phyloP scores from a whole-genome alignment of 2,329 filamentous ascomycete species.

The Fusarium verticillioides region DNA sequence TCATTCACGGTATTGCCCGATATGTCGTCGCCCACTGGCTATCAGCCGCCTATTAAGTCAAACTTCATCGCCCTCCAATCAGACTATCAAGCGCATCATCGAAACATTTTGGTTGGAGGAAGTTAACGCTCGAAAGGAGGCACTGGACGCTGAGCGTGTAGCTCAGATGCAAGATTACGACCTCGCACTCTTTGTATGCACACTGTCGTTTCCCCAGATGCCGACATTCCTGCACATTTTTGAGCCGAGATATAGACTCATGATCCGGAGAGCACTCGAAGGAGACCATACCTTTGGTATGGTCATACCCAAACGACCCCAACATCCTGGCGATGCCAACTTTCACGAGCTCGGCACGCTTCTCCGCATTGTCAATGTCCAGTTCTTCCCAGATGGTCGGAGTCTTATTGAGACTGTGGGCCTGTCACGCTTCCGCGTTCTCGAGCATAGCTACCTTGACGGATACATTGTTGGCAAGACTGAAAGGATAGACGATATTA shows the following conservation, averaged over 20 bases:
- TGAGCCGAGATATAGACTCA: conserved; percentile 89
- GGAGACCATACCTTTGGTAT: conserved; percentile 84
- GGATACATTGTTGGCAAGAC: conserved; percentile 82
- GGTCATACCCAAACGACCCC: conserved; percentile 74
- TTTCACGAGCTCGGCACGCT: conserved; percentile 84
- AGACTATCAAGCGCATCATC: conserved; percentile 70
- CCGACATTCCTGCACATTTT: conserved; percentile 92
- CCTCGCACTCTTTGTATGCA: conserved; percentile 83
- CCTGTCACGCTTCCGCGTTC: conserved; percentile 79
- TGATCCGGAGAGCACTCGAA: conserved; percentile 83
- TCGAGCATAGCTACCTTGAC: conserved; percentile 72
- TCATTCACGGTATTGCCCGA: conserved; percentile 81
- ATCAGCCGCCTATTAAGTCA: conserved; percentile 58
- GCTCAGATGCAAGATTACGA: conserved; percentile 66
- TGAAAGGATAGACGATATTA: conserved; percentile 84
- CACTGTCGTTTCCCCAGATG: conserved; percentile 82
- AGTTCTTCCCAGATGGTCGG: conserved; percentile 81
- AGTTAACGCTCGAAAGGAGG: conserved; percentile 66
- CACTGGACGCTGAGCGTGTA: conserved; percentile 67
- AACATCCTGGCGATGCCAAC: conserved; percentile 47
- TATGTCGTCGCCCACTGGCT: conserved; percentile 76
- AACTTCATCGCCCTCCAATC: conserved; percentile 65
- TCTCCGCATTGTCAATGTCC: conserved; percentile 77
- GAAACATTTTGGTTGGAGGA: conserved; percentile 76
- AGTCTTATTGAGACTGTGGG: conserved; percentile 84